Evolutionary conservation across 208 protist genomes (phyloP).

Genomic region (Strigomonas culicis): DNA sequence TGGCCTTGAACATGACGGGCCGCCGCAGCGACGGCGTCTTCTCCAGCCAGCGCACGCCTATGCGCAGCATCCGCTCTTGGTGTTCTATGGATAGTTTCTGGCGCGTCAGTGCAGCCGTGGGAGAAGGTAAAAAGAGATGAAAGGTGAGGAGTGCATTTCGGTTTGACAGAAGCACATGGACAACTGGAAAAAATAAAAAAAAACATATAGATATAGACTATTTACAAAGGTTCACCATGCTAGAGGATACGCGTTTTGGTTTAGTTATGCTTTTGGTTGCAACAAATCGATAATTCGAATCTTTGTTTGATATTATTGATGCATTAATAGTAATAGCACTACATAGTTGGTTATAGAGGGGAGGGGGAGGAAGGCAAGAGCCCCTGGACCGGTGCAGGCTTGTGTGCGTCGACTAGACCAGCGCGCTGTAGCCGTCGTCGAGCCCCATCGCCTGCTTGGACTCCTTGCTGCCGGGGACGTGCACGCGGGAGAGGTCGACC

Average conservation of each 20-base stretch:
- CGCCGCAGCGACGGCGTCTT: constrained; percentile 20
- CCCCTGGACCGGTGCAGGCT: too few species aligned
- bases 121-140: neutral
- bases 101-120: too few species aligned
- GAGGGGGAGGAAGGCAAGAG: too few species aligned
- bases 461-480: constrained; percentile 48
- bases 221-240: too few species aligned
- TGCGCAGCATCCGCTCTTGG: neutral
- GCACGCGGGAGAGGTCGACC: constrained; percentile 49
- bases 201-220: neutral
- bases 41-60: neutral
- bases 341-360: neutral
- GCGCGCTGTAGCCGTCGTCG: constrained; percentile 35
- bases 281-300: neutral
- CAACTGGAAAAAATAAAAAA: neutral
- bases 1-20: constrained; percentile 13
- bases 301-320: neutral
- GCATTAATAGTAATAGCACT: neutral
- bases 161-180: neutral
- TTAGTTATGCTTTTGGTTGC: too few species aligned
- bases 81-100: too few species aligned
- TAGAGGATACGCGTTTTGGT: too few species aligned
- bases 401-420: constrained; percentile 12
- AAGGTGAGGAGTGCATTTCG: neutral
- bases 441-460: constrained; percentile 38